Base-by-base conservation (phyloP, 1,139 yeast species). In the Candida freyschussii region DNA sequence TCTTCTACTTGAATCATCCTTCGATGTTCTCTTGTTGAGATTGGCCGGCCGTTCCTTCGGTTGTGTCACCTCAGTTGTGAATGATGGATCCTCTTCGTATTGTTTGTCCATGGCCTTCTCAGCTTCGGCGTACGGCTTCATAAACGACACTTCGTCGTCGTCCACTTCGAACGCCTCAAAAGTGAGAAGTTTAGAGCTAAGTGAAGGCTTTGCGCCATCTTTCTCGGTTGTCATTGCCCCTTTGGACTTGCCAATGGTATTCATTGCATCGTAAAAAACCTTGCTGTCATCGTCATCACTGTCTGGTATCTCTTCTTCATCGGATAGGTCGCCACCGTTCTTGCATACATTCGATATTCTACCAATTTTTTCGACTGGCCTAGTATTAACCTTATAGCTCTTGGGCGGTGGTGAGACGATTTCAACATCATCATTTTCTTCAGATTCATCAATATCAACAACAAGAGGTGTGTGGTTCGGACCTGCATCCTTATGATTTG, bases 41-140 rank as follows among this genome's bases (percentile, higher is more conserved):
- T 5, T 13, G 15, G 3, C 25, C 12, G 16, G 21, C 10, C 9
- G 26, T 11, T 14, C 30, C 12, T 17, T 24, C 15, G 21, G 13
- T 15, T 12, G 10, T 13, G 18, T 11, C 13, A 27, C 24, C 14
- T 19, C 24, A 3, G 30, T 9, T 12, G 24, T 23, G 19, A 25
- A 45, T 1, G 40, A 36, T 8, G 33, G 35, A 33, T 47, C 49
- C 2, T 41, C 26, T 4, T 40, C 41, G 22, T 36, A 40, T 21
- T 41, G 41, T 14, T 39, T 42, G 4, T 45, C 41, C 44, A 42
- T 40, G 3, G 33, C 45, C 6, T 22, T 24, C 5, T 24, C 29
- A 4, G 44, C 47, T 12, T 36, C 35, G 6, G 31, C 13, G 4
- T 26, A 17, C 1, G 39, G 40, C 7, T 16, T 16, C 21, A 17